These are phyloP conservation scores for Monotropa hypopitys DNA, from an alignment of 179 eudicot species.

Conservation along the genomic window DNA sequence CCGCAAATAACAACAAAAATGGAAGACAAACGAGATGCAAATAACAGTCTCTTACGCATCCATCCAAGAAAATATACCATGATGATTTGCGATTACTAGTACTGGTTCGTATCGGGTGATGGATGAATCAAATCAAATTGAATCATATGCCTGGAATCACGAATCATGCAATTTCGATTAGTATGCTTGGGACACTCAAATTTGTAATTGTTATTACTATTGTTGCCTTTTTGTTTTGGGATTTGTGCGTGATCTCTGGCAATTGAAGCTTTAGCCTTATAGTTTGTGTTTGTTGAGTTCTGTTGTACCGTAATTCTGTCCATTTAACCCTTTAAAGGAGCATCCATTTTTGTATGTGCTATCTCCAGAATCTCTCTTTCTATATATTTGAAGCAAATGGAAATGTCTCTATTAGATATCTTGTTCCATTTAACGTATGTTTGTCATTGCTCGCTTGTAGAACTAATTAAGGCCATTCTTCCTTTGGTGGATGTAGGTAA, in stretches of 20 bases:
- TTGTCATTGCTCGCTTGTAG: background rate
- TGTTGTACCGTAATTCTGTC: background rate
- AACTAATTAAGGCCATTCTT: constrained; percentile 4
- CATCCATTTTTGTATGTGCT: background rate
- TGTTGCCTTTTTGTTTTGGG: background rate
- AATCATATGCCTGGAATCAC: too few relatives aligned
- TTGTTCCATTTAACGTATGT: background rate
- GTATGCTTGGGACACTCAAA: background rate
- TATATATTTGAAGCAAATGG: background rate
- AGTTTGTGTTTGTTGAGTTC: background rate
- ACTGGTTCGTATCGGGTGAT: too few relatives aligned
- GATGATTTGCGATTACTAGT: too few relatives aligned
- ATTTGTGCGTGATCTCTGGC: background rate
- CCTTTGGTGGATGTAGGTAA: constrained; percentile 38
- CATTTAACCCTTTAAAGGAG: background rate
- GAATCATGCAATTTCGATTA: too few relatives aligned
- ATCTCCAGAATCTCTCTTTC: background rate
- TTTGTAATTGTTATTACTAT: too few relatives aligned
- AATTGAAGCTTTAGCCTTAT: background rate
- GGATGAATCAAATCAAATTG: too few relatives aligned
- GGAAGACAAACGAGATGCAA: too few relatives aligned
- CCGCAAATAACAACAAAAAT: too few relatives aligned
- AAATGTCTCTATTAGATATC: background rate
- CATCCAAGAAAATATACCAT: too few relatives aligned
- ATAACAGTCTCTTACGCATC: too few relatives aligned